These are phyloP conservation scores for Tolypocladium ovalisporum DNA, from an alignment of 2,329 filamentous ascomycete genomes.

Conservation along the genomic window DNA sequence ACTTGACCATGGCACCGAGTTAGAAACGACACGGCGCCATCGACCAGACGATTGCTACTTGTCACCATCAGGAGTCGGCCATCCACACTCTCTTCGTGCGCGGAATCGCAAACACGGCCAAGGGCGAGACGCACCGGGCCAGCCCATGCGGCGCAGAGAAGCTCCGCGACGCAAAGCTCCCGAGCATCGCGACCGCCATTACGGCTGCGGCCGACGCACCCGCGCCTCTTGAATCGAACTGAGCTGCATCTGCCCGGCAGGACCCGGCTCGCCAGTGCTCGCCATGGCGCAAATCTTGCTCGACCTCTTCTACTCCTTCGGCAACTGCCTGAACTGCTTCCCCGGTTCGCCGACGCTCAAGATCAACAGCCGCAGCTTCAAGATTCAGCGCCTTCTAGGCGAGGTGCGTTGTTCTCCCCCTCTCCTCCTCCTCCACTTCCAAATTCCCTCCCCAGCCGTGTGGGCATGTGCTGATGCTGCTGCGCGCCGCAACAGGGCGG, in stretches of 20 bases:
- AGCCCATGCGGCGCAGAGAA: background rate
- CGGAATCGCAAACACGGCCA: background rate
- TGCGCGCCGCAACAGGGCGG: slow-evolving; percentile 53
- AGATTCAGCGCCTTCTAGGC: slow-evolving; percentile 85
- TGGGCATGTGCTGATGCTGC: background rate
- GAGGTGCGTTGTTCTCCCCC: slow-evolving; percentile 47
- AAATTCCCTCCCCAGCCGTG: background rate
- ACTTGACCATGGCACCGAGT: background rate
- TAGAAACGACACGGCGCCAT: background rate
- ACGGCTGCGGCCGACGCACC: background rate
- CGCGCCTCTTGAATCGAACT: background rate
- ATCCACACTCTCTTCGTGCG: background rate
- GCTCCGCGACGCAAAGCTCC: background rate
- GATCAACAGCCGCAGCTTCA: slow-evolving; percentile 91
- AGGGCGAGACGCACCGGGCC: background rate
- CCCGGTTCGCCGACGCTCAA: slow-evolving; percentile 87
- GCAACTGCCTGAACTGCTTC: slow-evolving; percentile 94
- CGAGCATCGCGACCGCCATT: background rate
- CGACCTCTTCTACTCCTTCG: slow-evolving; percentile 83
- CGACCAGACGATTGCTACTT: background rate
- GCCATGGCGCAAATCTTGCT: slow-evolving; percentile 74
- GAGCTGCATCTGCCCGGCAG: background rate
- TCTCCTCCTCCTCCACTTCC: background rate
- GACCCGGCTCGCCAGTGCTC: background rate
- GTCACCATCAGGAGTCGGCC: background rate